Evolutionary conservation across 306 rosid species (phyloP), one percentile per base, ranked within the genome.

Genomic region (Ochetophila trinervis): DNA sequence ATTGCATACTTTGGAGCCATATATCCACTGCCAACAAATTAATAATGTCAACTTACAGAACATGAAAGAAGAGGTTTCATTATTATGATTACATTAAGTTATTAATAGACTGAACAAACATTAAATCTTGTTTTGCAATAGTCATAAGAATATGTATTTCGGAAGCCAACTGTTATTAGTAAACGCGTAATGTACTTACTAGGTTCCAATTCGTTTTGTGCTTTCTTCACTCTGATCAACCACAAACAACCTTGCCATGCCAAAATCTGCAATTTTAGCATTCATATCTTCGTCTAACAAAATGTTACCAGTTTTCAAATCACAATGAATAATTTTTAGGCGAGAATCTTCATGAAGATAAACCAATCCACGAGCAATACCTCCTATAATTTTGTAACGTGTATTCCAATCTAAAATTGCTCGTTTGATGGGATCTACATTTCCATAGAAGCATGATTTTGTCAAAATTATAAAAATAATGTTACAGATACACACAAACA

Each of bases 1-100:
- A 75, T 75, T 8, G 79, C 83, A 55, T 82, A 82, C 13, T 82
- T 74, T 0, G 74, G 79, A 60, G 83, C 13, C 83, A 82, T 82
- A 22, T 82, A 82, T 51, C 86, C 83, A 0, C 81, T 82, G 1
- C 17, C 74, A 60, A 14, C 13, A 23, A n/a, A n/a, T n/a, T n/a
- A 32, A 64, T n/a, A n/a, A n/a, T n/a, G n/a, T n/a, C n/a, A n/a
- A n/a, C n/a, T n/a, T n/a, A n/a, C n/a, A n/a, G n/a, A n/a, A n/a
- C n/a, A n/a, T n/a, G n/a, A n/a, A n/a, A n/a, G n/a, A n/a, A n/a
- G n/a, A n/a, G n/a, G n/a, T n/a, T n/a, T n/a, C n/a, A n/a, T n/a
- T n/a, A n/a, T n/a, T n/a, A n/a, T n/a, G n/a, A n/a, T n/a, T n/a
- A n/a, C n/a, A n/a, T n/a, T n/a, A n/a, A n/a, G n/a, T n/a, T n/a